Base-by-base conservation (phyloP, 2,329 filamentous ascomycete species). In the Colletotrichum chrysophilum region DNA sequence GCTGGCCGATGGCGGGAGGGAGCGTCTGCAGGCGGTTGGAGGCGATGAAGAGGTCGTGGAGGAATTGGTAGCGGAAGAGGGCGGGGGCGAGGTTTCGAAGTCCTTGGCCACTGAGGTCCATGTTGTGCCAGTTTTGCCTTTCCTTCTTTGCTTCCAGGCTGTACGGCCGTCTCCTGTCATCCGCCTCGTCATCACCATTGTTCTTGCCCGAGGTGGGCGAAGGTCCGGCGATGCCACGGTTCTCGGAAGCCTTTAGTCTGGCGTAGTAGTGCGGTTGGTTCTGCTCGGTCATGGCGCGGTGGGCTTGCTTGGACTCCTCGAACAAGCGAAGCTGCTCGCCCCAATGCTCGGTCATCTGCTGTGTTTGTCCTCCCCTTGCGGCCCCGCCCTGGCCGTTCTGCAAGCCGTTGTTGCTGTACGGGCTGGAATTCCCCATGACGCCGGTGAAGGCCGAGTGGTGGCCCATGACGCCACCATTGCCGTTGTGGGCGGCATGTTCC, bases 41-140 rank as follows among this genome's bases (percentile, higher is more conserved):
- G 80, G 96, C 96, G 77, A 99, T 92, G 84, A 98, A 98, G 34
- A 99, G 91, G 85, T 97, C 96, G 79, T 94, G 94, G 72, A 99
- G 88, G 84, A 99, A 98, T 60, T 90, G 90, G 85, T 98, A 99
- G 79, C 91, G 89, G 87, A 98, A 98, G 36, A 99, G 88, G 60
- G 94, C 91, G 10, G 91, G 87, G 1, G 96, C 93, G 36, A 99
- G 89, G 75, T 95, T 94, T 79, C 96, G 94, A 65, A 99, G 88
- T 24, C 96, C 96, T 86, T 98, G 97, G n/a, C 97, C 97, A 80
- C 96, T 97, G 83, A 98, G 93, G 85, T 99, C 97, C 80, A 99
- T 89, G 78, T 96, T 96, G 83, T 95, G 92, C 97, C 97, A 98
- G 81, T 96, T 94, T 84, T 98, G 94, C 78, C 93, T 88, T 80